These are phyloP conservation scores for Erodium chrysanthum DNA, from an alignment of 441 rosid species.

Conservation along the genomic window DNA sequence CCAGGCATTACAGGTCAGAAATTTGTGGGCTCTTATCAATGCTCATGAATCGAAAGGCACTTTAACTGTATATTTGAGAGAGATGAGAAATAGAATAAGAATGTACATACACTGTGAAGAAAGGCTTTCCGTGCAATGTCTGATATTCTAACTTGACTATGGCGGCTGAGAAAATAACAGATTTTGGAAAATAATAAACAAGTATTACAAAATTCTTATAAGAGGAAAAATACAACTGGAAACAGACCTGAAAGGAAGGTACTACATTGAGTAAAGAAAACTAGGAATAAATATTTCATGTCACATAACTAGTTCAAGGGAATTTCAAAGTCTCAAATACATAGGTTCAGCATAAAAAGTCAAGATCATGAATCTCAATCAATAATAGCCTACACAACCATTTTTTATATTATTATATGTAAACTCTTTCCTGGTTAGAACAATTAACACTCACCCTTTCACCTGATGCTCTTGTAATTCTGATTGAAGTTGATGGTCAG, in stretches of 20 bases:
- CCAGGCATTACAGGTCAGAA: background rate
- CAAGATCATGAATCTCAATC: constrained; percentile 1
- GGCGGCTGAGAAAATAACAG: constrained; percentile 42
- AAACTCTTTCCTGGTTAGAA: background rate
- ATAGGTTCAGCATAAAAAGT: background rate
- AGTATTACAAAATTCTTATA: background rate
- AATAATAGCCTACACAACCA: background rate
- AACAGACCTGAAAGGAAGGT: background rate
- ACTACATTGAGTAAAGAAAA: background rate
- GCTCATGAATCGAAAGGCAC: background rate
- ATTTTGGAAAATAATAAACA: constrained; percentile 1
- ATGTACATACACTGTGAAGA: constrained; percentile 57
- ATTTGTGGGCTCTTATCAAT: background rate
- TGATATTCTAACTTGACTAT: constrained; percentile 71
- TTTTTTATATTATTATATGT: background rate
- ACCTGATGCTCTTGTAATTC: constrained; percentile 76
- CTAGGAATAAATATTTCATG: background rate
- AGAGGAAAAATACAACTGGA: background rate
- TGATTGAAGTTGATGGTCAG: constrained; percentile 98
- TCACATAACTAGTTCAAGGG: background rate
- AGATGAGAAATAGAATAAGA: background rate
- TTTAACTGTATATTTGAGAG: background rate
- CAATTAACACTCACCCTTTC: constrained; percentile 47
- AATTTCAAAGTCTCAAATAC: background rate
- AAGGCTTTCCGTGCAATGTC: constrained; percentile 98